phyloP scores from a whole-genome alignment of 106 monocot genomes.

The Triglochin maritima region DNA sequence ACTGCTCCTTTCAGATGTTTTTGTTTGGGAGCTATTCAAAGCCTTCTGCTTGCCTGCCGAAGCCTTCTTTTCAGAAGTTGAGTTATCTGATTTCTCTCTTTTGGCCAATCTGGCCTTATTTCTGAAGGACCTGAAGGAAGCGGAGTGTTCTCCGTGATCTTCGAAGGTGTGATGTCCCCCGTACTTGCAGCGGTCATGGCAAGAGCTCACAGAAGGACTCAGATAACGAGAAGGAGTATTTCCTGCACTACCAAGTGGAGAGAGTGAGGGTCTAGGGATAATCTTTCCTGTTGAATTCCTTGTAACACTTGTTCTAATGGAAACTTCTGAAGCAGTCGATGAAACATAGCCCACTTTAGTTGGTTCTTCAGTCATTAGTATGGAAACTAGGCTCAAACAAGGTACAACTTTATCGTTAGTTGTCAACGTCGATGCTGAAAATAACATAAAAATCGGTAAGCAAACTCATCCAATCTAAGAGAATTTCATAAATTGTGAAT shows the following conservation, averaged over 20 bases:
- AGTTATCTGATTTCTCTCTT: not conserved
- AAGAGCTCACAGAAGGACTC: constrained; percentile 40
- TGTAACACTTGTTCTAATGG: not conserved
- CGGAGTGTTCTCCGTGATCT: constrained; percentile 16
- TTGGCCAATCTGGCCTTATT: not conserved
- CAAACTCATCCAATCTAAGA: not conserved
- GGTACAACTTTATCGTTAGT: not conserved
- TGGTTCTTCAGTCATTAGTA: not conserved
- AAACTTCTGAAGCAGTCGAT: not conserved
- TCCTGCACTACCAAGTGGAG: constrained; percentile 7
- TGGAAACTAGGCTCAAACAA: not conserved
- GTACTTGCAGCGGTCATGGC: constrained; percentile 75
- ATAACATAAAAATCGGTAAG: not conserved
- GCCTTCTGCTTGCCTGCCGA: constrained; percentile 4
- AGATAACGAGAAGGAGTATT: constrained; percentile 48
- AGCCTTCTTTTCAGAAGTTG: constrained; percentile 10
- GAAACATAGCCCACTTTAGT: not conserved
- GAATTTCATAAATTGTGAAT: not conserved
- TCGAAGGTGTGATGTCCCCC: constrained; percentile 37
- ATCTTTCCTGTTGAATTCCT: constrained; percentile 24
- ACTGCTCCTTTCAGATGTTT: not conserved
- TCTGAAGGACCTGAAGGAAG: not conserved
- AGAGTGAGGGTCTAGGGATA: constrained; percentile 6
- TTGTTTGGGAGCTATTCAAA: not conserved
- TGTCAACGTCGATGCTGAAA: not conserved